Conservation (phyloP, 2,329 filamentous ascomycete species). For the Fusarium acutatum region DNA sequence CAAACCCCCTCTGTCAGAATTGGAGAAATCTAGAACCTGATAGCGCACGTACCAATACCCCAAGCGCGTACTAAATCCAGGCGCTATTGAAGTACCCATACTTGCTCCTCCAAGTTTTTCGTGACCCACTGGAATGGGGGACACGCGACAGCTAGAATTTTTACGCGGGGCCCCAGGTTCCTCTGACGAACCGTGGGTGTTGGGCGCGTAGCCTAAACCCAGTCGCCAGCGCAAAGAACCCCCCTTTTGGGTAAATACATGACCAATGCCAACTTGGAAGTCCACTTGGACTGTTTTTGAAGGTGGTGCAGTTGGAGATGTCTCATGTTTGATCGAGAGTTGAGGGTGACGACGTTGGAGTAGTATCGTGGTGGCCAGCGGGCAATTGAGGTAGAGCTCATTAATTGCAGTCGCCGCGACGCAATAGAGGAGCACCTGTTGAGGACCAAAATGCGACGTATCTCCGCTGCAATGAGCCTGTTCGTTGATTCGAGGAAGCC, state of each 20-base stretch:
- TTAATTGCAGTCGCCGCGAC: too few species aligned
- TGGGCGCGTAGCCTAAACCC: background rate
- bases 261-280: background rate
- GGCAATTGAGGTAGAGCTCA: background rate
- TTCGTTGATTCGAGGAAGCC: background rate
- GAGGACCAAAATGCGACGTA: rapidly evolving
- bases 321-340: background rate
- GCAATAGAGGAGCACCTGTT: rapidly evolving
- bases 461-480: background rate
- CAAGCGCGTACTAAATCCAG: rapidly evolving
- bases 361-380: rapidly evolving
- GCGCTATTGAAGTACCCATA: background rate
- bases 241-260: conserved; percentile 2
- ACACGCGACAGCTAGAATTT: conserved; percentile 15
- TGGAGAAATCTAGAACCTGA: background rate
- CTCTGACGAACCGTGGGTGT: background rate
- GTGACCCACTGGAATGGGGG: conserved; percentile 10
- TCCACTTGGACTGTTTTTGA: background rate
- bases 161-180: conserved; percentile 26
- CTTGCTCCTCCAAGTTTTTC: background rate
- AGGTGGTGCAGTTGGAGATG: conserved; percentile 2
- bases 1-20: background rate
- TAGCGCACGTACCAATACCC: background rate
- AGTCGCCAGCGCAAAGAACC: background rate
- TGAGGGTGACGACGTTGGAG: background rate